Evolutionary conservation across 73 alveolate species (phyloP), one percentile per base, ranked within the genome.

Genomic region (Stentor coeruleus): DNA sequence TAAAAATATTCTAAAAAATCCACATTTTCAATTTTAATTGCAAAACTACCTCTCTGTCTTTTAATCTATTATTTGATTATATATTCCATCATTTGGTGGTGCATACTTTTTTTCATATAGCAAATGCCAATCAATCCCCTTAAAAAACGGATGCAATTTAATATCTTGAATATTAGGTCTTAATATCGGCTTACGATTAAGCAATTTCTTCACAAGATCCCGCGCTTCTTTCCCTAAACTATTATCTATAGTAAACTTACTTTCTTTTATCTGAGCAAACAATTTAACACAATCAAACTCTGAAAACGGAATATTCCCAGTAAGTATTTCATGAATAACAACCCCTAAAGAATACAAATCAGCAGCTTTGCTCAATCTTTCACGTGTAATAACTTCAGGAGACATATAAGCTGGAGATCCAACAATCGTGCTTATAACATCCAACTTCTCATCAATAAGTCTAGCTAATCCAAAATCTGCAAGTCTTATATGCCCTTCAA

Each of bases 371-470:
- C 93, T 87, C n/a, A 81, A 90, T 11, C 93, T 93, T 58, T 35
- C 82, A 39, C 86, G 59, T 58, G 60, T 85, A 14, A 75, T 33
- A 2, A 66, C n/a, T 86, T 97, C 99, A 42, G 99, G 99, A 3
- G 99, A 97, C 74, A 97, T 86, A 83, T 97, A 97, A 49, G 99
- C 99, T 30, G 96, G 96, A 6, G 98, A 92, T n/a, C 99, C 99
- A 81, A 98, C 95, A 76, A 97, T 93, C 66, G 97, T 88, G 84
- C 90, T 91, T 0, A 99, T 98, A 26, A 74, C 55, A 58, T 88
- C 86, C 83, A 90, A 88, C 41, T 91, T 85, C 35, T 49, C 72
- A 55, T 85, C 88, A 20, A 91, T 91, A 41, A 91, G 95, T 87
- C 94, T 87, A 3, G 97, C 79, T 59, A 96, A 82, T 4, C 99